A percentile compares a stretch with the other conserved stretches of the same genome.
phyloP scores from a whole-genome alignment of 805 yeast genomes.

The Candida oleophila region DNA sequence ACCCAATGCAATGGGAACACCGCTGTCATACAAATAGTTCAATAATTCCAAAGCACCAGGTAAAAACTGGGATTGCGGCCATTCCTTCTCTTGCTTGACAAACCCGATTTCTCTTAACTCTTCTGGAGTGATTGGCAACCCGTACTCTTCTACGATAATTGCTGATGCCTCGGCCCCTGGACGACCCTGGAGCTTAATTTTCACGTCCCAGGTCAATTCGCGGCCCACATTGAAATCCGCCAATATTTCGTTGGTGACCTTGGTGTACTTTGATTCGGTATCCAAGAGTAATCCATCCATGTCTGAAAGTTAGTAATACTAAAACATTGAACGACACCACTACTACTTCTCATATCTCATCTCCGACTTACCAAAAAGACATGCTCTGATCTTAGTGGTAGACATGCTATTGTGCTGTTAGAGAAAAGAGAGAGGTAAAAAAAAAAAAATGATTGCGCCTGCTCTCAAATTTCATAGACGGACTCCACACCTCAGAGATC shows the following conservation, averaged over 20 bases:
- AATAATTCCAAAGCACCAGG: slow-evolving; percentile 85
- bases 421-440: background rate
- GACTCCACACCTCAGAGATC: too few species aligned
- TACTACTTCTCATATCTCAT: too few species aligned
- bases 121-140: slow-evolving; percentile 62
- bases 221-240: slow-evolving; percentile 66
- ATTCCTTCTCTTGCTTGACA: slow-evolving; percentile 52
- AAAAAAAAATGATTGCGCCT: background rate
- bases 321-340: too few species aligned
- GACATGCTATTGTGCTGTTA: background rate
- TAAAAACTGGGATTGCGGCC: slow-evolving; percentile 65
- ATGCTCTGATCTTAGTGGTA: slow-evolving; percentile 50
- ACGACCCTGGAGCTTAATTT: slow-evolving; percentile 82
- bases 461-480: too few species aligned
- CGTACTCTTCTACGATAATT: slow-evolving; percentile 64
- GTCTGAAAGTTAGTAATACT: slow-evolving; percentile 47
- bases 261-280: slow-evolving; percentile 90
- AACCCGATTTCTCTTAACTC: slow-evolving; percentile 56
- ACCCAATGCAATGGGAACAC: slow-evolving; percentile 84
- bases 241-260: slow-evolving; percentile 65
- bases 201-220: slow-evolving; percentile 86
- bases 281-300: slow-evolving; percentile 95
- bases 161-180: slow-evolving; percentile 79
- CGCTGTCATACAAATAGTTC: slow-evolving; percentile 44
- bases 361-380: slow-evolving; percentile 72